Conservation (phyloP, 2,329 filamentous ascomycete species). For the Scedosporium minutisporum region DNA sequence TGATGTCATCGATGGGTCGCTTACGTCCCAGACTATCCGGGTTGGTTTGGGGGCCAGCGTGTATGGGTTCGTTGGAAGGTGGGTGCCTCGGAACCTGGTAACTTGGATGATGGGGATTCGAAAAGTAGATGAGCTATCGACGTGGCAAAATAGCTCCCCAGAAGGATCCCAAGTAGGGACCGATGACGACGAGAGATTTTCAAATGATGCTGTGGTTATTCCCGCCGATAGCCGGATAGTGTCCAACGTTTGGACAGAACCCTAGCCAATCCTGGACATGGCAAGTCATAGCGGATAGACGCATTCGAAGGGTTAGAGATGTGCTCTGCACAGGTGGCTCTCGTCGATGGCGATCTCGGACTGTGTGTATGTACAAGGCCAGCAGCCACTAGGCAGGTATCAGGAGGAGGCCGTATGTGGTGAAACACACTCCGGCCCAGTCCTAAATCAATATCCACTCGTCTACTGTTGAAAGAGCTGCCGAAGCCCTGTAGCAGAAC, state of each 20-base stretch:
- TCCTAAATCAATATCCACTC: too few species aligned
- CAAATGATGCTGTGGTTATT: slow-evolving; percentile 43
- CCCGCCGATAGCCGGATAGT: slow-evolving; percentile 20
- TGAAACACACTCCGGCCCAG: too few species aligned
- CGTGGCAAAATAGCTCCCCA: slow-evolving; percentile 39
- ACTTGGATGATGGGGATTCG: slow-evolving; percentile 86
- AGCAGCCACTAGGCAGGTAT: too few species aligned
- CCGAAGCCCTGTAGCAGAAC: too few species aligned
- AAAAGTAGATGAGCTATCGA: slow-evolving; percentile 45
- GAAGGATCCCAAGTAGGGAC: slow-evolving; percentile 24
- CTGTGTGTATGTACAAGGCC: too few species aligned
- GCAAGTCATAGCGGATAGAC: neutral
- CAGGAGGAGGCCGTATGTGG: too few species aligned
- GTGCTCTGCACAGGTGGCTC: too few species aligned
- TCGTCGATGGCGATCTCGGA: too few species aligned
- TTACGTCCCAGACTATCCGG: slow-evolving; percentile 55
- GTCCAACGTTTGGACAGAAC: slow-evolving; percentile 25
- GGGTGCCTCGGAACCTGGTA: slow-evolving; percentile 68
- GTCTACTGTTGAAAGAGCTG: too few species aligned
- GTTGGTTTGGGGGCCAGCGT: slow-evolving; percentile 77
- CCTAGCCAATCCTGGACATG: neutral
- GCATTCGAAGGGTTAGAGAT: slow-evolving; percentile 3
- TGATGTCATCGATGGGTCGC: slow-evolving; percentile 67
- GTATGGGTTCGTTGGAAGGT: slow-evolving; percentile 78
- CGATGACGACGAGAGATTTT: slow-evolving; percentile 21